Conservation (phyloP, 1,139 yeast species). For the Trichomonascaceae sp. region DNA sequence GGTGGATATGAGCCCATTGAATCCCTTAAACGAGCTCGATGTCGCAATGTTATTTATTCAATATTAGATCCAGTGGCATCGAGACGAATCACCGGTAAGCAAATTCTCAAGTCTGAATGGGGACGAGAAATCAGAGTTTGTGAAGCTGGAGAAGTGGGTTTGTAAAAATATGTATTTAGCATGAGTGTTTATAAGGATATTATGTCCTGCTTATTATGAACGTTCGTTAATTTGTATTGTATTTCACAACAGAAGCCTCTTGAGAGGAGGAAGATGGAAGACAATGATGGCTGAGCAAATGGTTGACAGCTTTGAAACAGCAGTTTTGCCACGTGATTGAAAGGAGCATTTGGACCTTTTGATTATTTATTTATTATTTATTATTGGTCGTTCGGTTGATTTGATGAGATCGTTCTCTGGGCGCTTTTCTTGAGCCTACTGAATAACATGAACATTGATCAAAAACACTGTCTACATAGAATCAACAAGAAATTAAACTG, state of each 20-base stretch:
- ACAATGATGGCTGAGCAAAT: not conserved
- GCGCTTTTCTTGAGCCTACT: too few relatives aligned
- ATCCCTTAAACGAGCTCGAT: constrained; percentile 64
- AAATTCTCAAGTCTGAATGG: constrained; percentile 89
- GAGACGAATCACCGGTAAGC: constrained; percentile 79
- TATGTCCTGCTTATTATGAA: not conserved
- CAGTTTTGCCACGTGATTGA: too few relatives aligned
- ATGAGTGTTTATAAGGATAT: not conserved
- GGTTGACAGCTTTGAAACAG: not conserved
- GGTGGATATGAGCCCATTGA: constrained; percentile 91
- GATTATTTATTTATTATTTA: too few relatives aligned
- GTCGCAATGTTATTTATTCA: constrained; percentile 86
- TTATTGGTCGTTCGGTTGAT: not conserved
- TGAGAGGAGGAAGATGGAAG: not conserved
- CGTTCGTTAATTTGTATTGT: not conserved
- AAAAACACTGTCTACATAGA: not conserved
- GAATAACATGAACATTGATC: not conserved
- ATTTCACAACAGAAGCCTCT: not conserved
- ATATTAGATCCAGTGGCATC: constrained; percentile 81
- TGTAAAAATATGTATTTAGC: constrained; percentile 5
- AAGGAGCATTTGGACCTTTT: not conserved
- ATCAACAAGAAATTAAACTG: not conserved
- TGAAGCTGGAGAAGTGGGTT: constrained; percentile 47
- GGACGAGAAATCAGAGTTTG: constrained; percentile 80
- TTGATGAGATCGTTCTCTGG: too few relatives aligned